Base-by-base conservation (phyloP, 352 stramenopile genomes). In the Pilasporangium apinafurcum region DNA sequence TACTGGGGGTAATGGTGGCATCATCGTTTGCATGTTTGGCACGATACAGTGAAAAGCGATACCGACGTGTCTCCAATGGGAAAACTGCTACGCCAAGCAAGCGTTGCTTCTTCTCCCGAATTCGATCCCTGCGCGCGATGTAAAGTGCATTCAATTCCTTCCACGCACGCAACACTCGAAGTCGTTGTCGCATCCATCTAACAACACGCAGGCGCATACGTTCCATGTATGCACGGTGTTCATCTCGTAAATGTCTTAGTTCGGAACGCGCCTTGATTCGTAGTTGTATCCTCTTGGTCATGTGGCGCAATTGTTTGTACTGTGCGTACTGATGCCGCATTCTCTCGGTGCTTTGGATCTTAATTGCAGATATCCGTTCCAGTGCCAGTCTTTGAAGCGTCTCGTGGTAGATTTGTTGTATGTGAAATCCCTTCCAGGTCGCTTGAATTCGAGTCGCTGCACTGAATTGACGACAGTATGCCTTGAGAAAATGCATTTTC, bases 391-490 rank as follows among this genome's bases (percentile, higher is more conserved):
- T 57, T 14, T 36, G 34, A 1, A 79, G 64, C 9, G 29, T 29
- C 1, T 28, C 22, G 0, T 63, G n/a, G 10, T 67, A 36, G 1
- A 37, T 17, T 4, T 52, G 34, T 8, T 42, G 44, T 2, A 36
- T 49, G 12, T 40, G 7, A 14, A 66, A 51, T 24, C 68, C 47
- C n/a, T 61, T 54, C 65, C 67, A 84, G 10, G 51, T 52, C 14
- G 72, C 57, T 30, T 54, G 65, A 7, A 86, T 44, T 5, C 76
- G 62, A 16, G 72, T 86, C 2, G 68, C 65, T 8, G 69, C 76
- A 22, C 65, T 74, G 38, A 80, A 80, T 5, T 54, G 24, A 0
- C 50, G 52, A 1, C 60, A 59, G 7, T 59, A 64, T 5, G 24
- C 31, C 5, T 56, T 21, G 16, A 86, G 31, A 17, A 55, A 47